A percentile compares a stretch with the other conserved stretches of the same genome.
These are phyloP conservation scores for Theileria equi DNA, from an alignment of 169 alveolate genomes.

Conservation along the genomic window DNA sequence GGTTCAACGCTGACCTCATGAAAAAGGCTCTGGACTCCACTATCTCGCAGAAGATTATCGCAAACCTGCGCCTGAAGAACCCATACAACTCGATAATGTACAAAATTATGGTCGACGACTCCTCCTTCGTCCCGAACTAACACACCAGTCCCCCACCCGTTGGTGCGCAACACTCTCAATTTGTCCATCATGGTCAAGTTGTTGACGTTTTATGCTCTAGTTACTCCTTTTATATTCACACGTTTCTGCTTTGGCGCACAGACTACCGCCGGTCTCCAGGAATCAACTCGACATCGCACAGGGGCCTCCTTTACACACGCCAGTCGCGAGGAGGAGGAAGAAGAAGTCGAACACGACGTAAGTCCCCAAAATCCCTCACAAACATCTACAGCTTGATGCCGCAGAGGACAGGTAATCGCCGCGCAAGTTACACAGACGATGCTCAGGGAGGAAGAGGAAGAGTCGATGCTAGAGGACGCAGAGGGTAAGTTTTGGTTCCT, in stretches of 20 bases:
- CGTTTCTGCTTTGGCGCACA: no score
- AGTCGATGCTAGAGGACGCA: conserved; percentile 52
- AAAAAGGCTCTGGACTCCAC: conserved; percentile 36
- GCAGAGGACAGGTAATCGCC: conserved; percentile 37
- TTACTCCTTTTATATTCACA: no score
- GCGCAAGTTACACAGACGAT: background rate
- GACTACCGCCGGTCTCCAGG: no score
- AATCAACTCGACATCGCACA: no score
- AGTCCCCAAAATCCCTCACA: background rate
- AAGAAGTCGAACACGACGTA: conserved; percentile 4
- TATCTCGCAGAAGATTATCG: conserved; percentile 55
- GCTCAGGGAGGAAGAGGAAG: conserved; percentile 34
- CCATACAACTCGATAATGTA: conserved; percentile 64
- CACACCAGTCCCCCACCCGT: conserved; percentile 7
- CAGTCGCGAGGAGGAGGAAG: conserved; percentile 8
- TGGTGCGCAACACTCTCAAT: no score
- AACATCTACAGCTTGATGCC: conserved; percentile 23
- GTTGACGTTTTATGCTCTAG: no score
- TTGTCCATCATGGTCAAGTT: no score
- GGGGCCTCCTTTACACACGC: background rate
- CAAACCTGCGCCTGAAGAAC: conserved; percentile 36
- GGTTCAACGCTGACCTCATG: conserved; percentile 67
- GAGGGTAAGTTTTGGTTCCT: conserved; percentile 32
- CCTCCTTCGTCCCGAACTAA: conserved; percentile 39
- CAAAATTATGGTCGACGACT: conserved; percentile 74